Evolutionary conservation across 257 asterid species (phyloP).

Genomic region (Solanum phureja): DNA sequence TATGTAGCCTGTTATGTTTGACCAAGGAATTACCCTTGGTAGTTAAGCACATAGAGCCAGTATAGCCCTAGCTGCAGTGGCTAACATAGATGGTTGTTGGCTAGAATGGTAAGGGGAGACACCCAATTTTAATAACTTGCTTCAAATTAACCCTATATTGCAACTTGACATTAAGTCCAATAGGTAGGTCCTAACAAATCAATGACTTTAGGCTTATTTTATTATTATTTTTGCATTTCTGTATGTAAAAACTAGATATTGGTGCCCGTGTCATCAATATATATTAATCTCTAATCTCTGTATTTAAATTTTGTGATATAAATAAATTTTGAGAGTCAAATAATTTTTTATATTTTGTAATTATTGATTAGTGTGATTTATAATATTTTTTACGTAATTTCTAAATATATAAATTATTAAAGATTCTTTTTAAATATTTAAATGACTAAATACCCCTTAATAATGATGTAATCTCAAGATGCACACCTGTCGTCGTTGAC

Average conservation of each 20-base stretch:
- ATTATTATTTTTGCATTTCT: not conserved
- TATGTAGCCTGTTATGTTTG: not conserved
- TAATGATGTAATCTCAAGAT: too few species aligned
- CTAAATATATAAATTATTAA: too few species aligned
- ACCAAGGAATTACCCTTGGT: not conserved
- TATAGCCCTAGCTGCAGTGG: not conserved
- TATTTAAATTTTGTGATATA: too few species aligned
- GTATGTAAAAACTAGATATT: not conserved
- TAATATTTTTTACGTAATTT: too few species aligned
- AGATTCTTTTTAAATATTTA: too few species aligned
- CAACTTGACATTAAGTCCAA: not conserved
- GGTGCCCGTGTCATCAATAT: too few species aligned
- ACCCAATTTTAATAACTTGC: not conserved
- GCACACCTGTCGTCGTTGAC: too few species aligned
- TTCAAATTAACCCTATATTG: not conserved
- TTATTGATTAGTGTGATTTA: too few species aligned
- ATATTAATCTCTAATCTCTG: too few species aligned
- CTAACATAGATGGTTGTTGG: not conserved
- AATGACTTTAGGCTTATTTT: not conserved
- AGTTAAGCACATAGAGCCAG: not conserved
- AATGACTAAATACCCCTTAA: too few species aligned
- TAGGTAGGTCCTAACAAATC: not conserved
- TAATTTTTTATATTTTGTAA: too few species aligned
- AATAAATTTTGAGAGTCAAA: too few species aligned
- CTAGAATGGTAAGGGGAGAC: not conserved